Evolutionary conservation across 1,284 basidiomycete genomes (phyloP), one percentile per base, ranked within the genome.

Genomic region (Ustilago bromivora): DNA sequence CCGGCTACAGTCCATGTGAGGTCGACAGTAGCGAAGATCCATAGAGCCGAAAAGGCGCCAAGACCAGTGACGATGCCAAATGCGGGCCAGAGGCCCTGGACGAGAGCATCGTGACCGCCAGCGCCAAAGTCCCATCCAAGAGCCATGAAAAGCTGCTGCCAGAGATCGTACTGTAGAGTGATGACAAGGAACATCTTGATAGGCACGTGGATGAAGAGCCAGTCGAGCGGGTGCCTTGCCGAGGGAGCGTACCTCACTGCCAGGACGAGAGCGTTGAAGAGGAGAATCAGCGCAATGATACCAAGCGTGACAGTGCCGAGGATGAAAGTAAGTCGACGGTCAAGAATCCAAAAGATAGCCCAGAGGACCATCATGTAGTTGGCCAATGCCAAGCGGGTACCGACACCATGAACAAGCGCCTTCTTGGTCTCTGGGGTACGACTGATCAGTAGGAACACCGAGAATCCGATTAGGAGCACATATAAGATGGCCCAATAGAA

Each of bases 291-390:
- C 3, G 76, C 75, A 36, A 78, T 78, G 46, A 80, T 57, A 8
- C 69, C 73, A 2, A 86, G 66, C 10, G 74, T 52, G 12, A 59
- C 75, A 28, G 73, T 73, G n/a, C 79, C 84, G 15, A 79, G 59
- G 38, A 79, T 65, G 34, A 80, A 80, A 7, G 82, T 70, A 17
- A 57, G 43, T 5, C 61, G 74, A 7, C 77, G 82, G 61, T 85
- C 78, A 35, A 86, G 38, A 78, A 94, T 92, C 90, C 92, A 95
- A 74, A 91, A 88, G 47, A 95, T 89, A 0, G 92, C 92, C 93
- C 94, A 96, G 3, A 90, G 86, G 0, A 92, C 93, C 90, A 94
- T 92, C 8, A 92, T 80, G 89, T 93, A 92, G 83, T 96, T 95
- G 4, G 92, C 90, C 32, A 93, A 84, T 0, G 95, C 92, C 51